Evolutionary conservation across 768 basidiomycete species (phyloP).

Genomic region (Macrocybe gigantea): DNA sequence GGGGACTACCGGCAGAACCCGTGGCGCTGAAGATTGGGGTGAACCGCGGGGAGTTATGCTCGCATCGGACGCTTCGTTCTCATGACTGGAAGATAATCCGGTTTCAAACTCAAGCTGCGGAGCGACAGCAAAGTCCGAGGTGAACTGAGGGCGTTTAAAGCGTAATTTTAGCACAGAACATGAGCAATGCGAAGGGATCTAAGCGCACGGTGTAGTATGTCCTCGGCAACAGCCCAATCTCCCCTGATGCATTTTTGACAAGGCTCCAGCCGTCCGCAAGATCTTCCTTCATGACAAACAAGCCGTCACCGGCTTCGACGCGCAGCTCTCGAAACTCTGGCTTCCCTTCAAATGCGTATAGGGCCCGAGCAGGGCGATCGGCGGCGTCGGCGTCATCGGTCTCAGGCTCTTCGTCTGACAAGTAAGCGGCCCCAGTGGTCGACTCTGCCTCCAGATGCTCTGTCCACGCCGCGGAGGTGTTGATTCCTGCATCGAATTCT

Average conservation of each 20-base stretch:
- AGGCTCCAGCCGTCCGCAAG: conserved; percentile 80
- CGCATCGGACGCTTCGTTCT: conserved; percentile 26
- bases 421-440: conserved; percentile 8
- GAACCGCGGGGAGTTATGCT: conserved; percentile 47
- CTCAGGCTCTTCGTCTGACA: conserved; percentile 49
- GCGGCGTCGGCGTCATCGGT: conserved; percentile 25
- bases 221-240: conserved; percentile 63
- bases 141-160: conserved; percentile 41
- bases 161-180: not conserved
- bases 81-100: conserved; percentile 14
- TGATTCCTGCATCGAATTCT: conserved; percentile 74
- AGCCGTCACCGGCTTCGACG: conserved; percentile 62
- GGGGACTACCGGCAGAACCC: conserved; percentile 41
- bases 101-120: conserved; percentile 34
- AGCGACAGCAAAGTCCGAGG: conserved; percentile 52
- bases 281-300: conserved; percentile 68
- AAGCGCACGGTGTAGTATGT: conserved; percentile 62
- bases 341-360: conserved; percentile 74
- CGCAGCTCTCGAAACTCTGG: conserved; percentile 66
- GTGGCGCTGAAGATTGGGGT: conserved; percentile 30
- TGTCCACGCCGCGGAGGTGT: conserved; percentile 75
- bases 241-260: conserved; percentile 48
- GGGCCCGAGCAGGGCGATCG: conserved; percentile 54
- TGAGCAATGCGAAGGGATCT: not conserved
- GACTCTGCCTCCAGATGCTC: conserved; percentile 43